Base-by-base conservation (phyloP, 2,329 filamentous ascomycete genomes). In the Ophiosphaerella herpotricha region DNA sequence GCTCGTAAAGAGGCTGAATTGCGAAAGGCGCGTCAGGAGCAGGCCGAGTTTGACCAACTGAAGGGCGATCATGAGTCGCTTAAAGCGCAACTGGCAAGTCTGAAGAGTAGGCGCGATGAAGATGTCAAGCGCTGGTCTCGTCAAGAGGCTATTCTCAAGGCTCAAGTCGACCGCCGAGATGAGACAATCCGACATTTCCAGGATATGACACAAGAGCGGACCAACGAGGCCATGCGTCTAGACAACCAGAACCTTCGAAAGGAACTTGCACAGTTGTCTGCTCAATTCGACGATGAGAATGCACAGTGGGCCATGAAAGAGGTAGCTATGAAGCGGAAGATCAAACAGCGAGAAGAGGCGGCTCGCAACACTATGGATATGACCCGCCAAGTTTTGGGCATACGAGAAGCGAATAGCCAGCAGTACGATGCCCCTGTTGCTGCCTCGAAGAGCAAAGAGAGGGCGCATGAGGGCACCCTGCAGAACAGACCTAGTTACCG, bases 11-110 rank as follows among this genome's bases (percentile, higher is more conserved):
- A 74, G 16, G 50, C 54, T 8, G 68, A 74, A 46, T 58, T 73
- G 31, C 66, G 67, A 3, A 72, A 66, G 40, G 70, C 71, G 16
- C 67, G 65, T 39, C 66, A 68, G 45, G 70, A 73, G 45, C 67
- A 71, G 45, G 68, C 63, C 11, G 73, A 75, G 45, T 70, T 63
- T 46, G 64, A 66, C 5, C 85, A 89, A 21, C 86, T 94, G 63
- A 81, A 81, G 55, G 84, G 82, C 47, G 88, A 93, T 61, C 88
- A 93, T 66, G 82, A 82, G 9, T 75, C 86, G 7, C 77, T 96
- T 43, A 83, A 79, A 54, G 81, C 83, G n/a, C 89, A 94, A 68
- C 84, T 96, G 43, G 83, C 88, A 39, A 86, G 88, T 43, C 78
- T 94, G 8, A 86, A 88, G 63, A 81, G 85, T 40, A 89, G 91